Base-by-base conservation (phyloP, 2,329 filamentous ascomycete genomes). In the Fusarium longipes region DNA sequence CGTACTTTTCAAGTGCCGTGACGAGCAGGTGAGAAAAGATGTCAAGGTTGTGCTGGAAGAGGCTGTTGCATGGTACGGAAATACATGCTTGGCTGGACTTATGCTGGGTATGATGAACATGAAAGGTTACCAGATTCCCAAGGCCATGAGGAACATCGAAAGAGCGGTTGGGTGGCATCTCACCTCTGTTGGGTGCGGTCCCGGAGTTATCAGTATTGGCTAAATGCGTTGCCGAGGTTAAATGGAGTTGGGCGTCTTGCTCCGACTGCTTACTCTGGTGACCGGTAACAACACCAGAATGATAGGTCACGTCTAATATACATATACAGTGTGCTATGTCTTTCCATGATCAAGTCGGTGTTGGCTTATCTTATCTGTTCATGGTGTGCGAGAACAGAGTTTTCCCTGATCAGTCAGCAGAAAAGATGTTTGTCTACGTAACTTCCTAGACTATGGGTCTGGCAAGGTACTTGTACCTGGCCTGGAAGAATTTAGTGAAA, bases 121-220 rank as follows among this genome's bases (percentile, higher is more conserved):
- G n/a, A 57, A 65, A 15, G 25, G 45, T 6, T 29, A 58, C 3
- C 39, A 70, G 4, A 36, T 70, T 5, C 53, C 68, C 2, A 18
- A 39, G 18, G 64, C 69, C 25, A 27, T 71, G 30, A 71, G 51
- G 35, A 71, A 71, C 17, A 59, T 71, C 15, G 68, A 71, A n/a
- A 58, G 68, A 14, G 57, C 65, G 1, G 27, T 71, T 17, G 68
- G 68, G 1, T 71, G 68, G 68, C 64, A 71, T 42, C 48, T 71
- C 6, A 60, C 57, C 4, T 60, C 55, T 14, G 40, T 59, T 53
- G 57, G 57, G 3, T 60, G 57, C 18, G 55, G 55, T n/a, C 57
- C 57, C 18, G 55, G 57, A 20, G 57, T 60, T 8, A 60, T 60
- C 11, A 49, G 39, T 9, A 15, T 20, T 20, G 56, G 20, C 2